A percentile compares a stretch with the other conserved stretches of the same genome.
These are phyloP conservation scores for Pulveroboletus sp. DNA, from an alignment of 768 basidiomycete species.

Conservation along the genomic window DNA sequence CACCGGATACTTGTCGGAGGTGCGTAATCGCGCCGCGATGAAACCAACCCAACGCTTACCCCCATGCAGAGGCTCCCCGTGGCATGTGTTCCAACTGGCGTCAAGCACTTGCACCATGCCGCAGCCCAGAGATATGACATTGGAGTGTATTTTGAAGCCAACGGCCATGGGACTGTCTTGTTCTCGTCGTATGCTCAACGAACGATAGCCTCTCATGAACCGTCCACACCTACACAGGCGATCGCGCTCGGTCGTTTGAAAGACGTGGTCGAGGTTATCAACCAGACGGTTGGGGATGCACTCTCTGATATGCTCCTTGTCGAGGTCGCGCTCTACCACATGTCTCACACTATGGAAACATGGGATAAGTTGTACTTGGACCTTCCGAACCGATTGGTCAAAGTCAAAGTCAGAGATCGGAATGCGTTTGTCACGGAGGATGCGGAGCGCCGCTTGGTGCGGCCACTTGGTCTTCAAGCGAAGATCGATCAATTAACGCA, in stretches of 20 bases:
- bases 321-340: slow-evolving; percentile 86
- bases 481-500: slow-evolving; percentile 80
- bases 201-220: slow-evolving; percentile 55
- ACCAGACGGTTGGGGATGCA: slow-evolving; percentile 97
- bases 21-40: slow-evolving; percentile 31
- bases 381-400: slow-evolving; percentile 91
- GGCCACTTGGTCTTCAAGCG: slow-evolving; percentile 72
- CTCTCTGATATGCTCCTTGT: slow-evolving; percentile 94
- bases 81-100: slow-evolving; percentile 92
- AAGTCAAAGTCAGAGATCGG: slow-evolving; percentile 82
- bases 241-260: slow-evolving; percentile 73
- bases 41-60: slow-evolving; percentile 5
- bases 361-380: slow-evolving; percentile 95
- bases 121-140: slow-evolving; percentile 88
- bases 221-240: slow-evolving; percentile 77
- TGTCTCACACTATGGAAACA: slow-evolving; percentile 72
- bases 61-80: slow-evolving; percentile 79
- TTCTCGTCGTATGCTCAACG: slow-evolving; percentile 77
- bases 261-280: slow-evolving; percentile 81
- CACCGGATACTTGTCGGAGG: slow-evolving; percentile 84
- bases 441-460: slow-evolving; percentile 85
- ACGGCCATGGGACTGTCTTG: slow-evolving; percentile 95
- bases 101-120: slow-evolving; percentile 97
- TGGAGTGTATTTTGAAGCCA: slow-evolving; percentile 99
- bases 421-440: slow-evolving; percentile 85